A percentile compares a stretch with the other conserved stretches of the same genome.
These are phyloP conservation scores for Periconia digitata DNA, from an alignment of 2,329 filamentous ascomycete genomes.

Conservation along the genomic window DNA sequence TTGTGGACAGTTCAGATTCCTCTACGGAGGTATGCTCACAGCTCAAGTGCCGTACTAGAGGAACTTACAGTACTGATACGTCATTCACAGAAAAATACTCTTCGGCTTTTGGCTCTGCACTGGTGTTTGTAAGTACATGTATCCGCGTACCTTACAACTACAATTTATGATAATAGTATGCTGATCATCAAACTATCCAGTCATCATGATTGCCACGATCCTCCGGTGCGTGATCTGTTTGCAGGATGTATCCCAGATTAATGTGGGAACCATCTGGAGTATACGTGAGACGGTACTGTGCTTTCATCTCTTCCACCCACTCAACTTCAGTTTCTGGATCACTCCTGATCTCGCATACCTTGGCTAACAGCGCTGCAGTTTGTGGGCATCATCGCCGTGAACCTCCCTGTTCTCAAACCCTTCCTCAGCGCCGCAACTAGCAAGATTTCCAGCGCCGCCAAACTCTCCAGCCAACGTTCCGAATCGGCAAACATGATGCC, in stretches of 20 bases:
- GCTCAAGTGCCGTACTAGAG: not conserved
- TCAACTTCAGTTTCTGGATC: no score
- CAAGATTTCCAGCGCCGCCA: not conserved
- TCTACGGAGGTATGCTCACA: not conserved
- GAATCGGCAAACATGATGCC: not conserved
- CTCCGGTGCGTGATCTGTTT: not conserved
- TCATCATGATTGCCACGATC: not conserved
- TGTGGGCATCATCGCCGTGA: not conserved
- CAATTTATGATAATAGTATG: not conserved
- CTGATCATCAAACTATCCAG: not conserved
- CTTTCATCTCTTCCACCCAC: no score
- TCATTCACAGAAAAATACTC: not conserved
- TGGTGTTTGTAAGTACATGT: not conserved
- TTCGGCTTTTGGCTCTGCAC: not conserved
- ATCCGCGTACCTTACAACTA: not conserved
- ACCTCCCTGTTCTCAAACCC: not conserved
- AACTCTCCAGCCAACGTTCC: not conserved
- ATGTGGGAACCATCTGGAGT: not conserved
- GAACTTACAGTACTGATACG: not conserved
- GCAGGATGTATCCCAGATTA: not conserved
- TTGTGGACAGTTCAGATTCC: not conserved
- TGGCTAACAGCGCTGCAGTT: not conserved
- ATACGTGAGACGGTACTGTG: not conserved
- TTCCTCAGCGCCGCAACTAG: not conserved
- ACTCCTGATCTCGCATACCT: no score